Conservation (phyloP, 2,329 filamentous ascomycete species). For the Colletotrichum sp. region DNA sequence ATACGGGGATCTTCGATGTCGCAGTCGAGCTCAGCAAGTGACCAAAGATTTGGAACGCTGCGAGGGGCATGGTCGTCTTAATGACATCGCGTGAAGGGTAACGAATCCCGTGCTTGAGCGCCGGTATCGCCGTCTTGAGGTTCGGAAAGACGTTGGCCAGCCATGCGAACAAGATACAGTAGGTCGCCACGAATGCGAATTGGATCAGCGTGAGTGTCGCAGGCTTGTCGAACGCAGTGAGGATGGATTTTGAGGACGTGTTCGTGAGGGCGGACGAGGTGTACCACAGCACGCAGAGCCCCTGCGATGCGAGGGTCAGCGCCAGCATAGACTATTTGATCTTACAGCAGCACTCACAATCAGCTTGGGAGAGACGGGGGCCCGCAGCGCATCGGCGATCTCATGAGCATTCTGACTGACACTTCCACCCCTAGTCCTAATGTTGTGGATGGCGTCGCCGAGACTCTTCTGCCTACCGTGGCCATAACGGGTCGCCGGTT, state of each 20-base stretch:
- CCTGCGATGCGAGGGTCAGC: constrained; percentile 51
- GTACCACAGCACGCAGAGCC: constrained; percentile 91
- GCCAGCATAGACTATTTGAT: neutral
- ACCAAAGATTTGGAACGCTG: constrained; percentile 90
- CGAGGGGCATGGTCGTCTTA: constrained; percentile 85
- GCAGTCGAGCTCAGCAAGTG: constrained; percentile 94
- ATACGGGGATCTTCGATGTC: constrained; percentile 93
- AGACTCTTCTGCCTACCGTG: constrained; percentile 85
- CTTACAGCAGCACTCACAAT: constrained; percentile 64
- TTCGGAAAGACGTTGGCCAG: constrained; percentile 75
- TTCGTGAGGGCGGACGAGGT: constrained; percentile 94
- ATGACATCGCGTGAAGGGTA: constrained; percentile 83
- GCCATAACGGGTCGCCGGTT: constrained; percentile 33
- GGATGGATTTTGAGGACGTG: constrained; percentile 95
- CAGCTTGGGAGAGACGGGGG: constrained; percentile 86
- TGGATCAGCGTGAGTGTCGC: constrained; percentile 92
- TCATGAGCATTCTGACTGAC: constrained; percentile 94
- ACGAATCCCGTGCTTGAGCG: constrained; percentile 84
- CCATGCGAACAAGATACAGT: constrained; percentile 82
- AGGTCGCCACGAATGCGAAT: constrained; percentile 89
- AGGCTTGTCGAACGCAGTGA: constrained; percentile 89
- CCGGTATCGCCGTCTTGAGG: constrained; percentile 75
- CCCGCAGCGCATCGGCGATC: constrained; percentile 87
- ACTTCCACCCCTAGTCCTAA: constrained; percentile 81
- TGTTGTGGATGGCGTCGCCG: constrained; percentile 84